Percentiles rank a stretch among this genome's conserved stretches.
Evolutionary conservation across 2,329 filamentous ascomycete genomes (phyloP).

Genomic region (Aspergillus awamori): DNA sequence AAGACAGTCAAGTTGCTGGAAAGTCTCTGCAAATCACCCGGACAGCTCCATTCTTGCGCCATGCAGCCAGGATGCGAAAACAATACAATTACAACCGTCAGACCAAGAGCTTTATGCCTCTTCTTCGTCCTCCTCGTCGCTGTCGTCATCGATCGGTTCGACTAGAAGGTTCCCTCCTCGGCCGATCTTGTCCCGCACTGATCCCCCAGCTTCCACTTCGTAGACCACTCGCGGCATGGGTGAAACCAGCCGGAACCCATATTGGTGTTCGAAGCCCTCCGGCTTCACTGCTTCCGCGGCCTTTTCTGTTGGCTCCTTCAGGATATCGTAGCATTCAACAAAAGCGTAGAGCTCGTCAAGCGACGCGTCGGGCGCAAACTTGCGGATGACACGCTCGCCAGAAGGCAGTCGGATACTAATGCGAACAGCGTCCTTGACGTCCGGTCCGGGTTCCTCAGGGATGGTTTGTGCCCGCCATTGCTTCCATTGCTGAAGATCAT

Average conservation of each 20-base stretch:
- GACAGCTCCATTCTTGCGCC: background rate
- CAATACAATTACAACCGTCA: conserved; percentile 27
- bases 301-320: conserved; percentile 47
- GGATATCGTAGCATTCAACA: conserved; percentile 81
- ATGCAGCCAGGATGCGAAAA: conserved; percentile 2
- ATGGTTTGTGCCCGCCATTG: conserved; percentile 74
- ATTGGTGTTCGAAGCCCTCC: conserved; percentile 74
- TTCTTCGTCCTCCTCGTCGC: conserved; percentile 51
- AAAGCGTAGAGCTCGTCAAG: conserved; percentile 94
- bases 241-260: conserved; percentile 81
- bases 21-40: background rate
- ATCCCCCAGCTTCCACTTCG: conserved; percentile 66
- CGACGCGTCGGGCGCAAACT: conserved; percentile 68
- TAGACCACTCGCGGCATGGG: conserved; percentile 84
- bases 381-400: conserved; percentile 74
- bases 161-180: conserved; percentile 87
- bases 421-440: conserved; percentile 71
- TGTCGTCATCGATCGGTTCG: conserved; percentile 65
- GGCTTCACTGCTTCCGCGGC: conserved; percentile 56
- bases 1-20: too few species aligned
- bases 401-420: conserved; percentile 64
- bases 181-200: conserved; percentile 73
- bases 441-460: conserved; percentile 65
- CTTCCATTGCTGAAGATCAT: conserved; percentile 71
- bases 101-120: conserved; percentile 13